phyloP scores from a whole-genome alignment of 2,329 filamentous ascomycete species.

The Talaromyces sp. region DNA sequence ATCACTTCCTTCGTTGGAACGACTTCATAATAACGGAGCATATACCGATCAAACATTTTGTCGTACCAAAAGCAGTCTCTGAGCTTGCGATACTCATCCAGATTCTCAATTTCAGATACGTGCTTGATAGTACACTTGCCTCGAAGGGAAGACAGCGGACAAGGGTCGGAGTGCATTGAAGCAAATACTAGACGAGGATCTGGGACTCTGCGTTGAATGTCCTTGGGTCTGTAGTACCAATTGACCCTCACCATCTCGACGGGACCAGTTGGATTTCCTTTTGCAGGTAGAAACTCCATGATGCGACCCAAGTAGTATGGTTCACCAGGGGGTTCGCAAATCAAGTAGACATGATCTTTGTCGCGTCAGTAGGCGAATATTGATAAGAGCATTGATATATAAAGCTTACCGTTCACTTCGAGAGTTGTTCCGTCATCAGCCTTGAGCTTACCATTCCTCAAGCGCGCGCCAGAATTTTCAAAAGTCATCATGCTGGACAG shows the following conservation, averaged over 20 bases:
- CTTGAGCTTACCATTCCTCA: slow-evolving; percentile 74
- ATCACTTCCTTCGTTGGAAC: slow-evolving; percentile 90
- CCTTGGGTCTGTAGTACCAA: slow-evolving; percentile 96
- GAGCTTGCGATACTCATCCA: slow-evolving; percentile 80
- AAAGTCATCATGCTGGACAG: slow-evolving; percentile 90
- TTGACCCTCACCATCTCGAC: slow-evolving; percentile 91
- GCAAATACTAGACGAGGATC: slow-evolving; percentile 91
- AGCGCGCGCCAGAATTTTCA: slow-evolving; percentile 64
- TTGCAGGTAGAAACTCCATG: slow-evolving; percentile 91
- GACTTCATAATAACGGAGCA: slow-evolving; percentile 95
- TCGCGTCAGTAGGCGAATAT: slow-evolving; percentile 17
- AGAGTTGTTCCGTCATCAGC: slow-evolving; percentile 89
- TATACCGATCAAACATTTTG: slow-evolving; percentile 96
- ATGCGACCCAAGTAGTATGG: slow-evolving; percentile 96
- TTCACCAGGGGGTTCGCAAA: slow-evolving; percentile 95
- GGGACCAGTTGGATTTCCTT: slow-evolving; percentile 69
- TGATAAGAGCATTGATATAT: slow-evolving; percentile 20
- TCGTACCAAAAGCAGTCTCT: slow-evolving; percentile 95
- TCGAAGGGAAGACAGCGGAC: slow-evolving; percentile 84
- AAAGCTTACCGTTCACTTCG: slow-evolving; percentile 74
- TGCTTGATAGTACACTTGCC: slow-evolving; percentile 92
- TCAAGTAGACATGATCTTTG: slow-evolving; percentile 83
- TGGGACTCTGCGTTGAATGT: slow-evolving; percentile 87
- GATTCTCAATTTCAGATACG: slow-evolving; percentile 76
- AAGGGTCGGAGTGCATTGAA: slow-evolving; percentile 98